Evolutionary conservation across 2,329 filamentous ascomycete genomes (phyloP), one percentile per base, ranked within the genome.

Genomic region (Phyllosticta ampelicida): DNA sequence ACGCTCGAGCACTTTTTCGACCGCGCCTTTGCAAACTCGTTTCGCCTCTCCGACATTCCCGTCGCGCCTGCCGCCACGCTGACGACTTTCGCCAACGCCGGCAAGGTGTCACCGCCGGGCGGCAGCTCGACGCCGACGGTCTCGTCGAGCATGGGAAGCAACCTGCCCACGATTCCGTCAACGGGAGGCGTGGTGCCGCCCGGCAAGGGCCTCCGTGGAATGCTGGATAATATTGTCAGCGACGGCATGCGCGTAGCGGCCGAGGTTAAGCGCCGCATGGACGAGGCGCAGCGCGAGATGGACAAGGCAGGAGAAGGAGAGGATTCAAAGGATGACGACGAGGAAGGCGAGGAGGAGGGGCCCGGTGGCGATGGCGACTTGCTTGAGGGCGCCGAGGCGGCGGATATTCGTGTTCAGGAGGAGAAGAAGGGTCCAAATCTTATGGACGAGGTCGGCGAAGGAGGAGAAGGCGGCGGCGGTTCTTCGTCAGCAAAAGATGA

Each of bases 1-100:
- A 81, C 95, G 0, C 82, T 99, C 5, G 92, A 99, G 67, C 89
- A 95, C 65, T 99, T 99, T 74, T 99, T 99, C 70, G 94, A 99
- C 74, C 89, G 89, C 0, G 95, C 90, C 48, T 96, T 97, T 74
- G 90, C 92, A 0, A 85, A 88, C 55, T 96, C 90, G 1, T 95
- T 99, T 81, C 90, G 89, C 66, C 85, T 96, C 52, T 85, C 89
- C 21, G 87, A 95, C 60, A 69, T 79, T 29, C 72, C 75, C 44
- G 77, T 73, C 6, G 73, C 74, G 4, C 80, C 82, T 5, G 85
- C 87, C 0, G 85, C 87, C 0, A 86, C 87, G 56, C 83, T 96
- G 18, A 95, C 89, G 1, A 96, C 90, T 0, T 95, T 95, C 73
- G 84, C 87, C 53, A 90, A 85, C 65, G 77, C 90, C 9, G 68